Conservation (phyloP, 495 filamentous ascomycete species). For the Penicillium coffeae region DNA sequence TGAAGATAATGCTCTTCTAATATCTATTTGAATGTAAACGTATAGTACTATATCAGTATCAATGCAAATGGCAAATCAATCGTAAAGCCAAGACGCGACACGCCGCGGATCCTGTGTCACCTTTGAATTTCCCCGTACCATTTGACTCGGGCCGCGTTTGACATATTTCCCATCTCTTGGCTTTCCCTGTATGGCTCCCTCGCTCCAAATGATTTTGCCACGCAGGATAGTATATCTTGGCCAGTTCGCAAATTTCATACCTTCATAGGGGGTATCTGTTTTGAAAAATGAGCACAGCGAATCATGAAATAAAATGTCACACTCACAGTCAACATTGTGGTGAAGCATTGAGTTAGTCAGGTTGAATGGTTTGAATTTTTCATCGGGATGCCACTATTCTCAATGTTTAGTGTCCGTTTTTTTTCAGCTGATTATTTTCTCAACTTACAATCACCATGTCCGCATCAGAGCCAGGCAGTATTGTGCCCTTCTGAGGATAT, state of each 20-base stretch:
- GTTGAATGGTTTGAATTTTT: not conserved
- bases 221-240: conserved; percentile 57
- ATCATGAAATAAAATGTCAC: not conserved
- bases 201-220: conserved; percentile 55
- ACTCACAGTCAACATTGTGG: conserved; percentile 51
- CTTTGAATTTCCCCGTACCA: not conserved
- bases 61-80: conserved; percentile 4
- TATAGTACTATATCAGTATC: too few relatives aligned
- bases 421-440: too few relatives aligned
- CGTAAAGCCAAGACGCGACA: conserved; percentile 14
- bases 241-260: conserved; percentile 52
- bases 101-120: conserved; percentile 4
- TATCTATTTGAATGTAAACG: too few relatives aligned
- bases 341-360: conserved; percentile 42
- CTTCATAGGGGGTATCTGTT: conserved; percentile 57
- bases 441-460: conserved; percentile 36
- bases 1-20: too few relatives aligned
- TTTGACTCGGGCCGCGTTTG: conserved; percentile 37
- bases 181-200: conserved; percentile 45
- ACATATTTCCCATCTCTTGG: conserved; percentile 53
- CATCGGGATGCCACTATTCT: conserved; percentile 8
- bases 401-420: not conserved
- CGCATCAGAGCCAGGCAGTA: conserved; percentile 52
- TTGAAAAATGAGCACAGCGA: not conserved
- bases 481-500: conserved; percentile 50